Conservation (phyloP, 2,329 filamentous ascomycete genomes). For the Penicillium sp. region DNA sequence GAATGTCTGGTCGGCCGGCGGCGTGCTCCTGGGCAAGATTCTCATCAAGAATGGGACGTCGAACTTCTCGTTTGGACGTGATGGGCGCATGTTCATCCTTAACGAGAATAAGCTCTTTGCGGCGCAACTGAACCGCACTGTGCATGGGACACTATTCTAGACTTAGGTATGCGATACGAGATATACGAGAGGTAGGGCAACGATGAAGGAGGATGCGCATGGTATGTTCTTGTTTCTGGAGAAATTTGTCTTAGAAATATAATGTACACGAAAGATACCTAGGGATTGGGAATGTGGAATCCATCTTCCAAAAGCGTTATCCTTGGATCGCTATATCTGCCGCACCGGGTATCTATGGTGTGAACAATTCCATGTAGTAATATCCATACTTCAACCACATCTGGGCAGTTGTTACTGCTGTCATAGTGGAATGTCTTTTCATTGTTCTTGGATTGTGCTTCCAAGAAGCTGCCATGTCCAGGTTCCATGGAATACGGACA, state of each 20-base stretch:
- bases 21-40: conserved; percentile 59
- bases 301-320: background rate
- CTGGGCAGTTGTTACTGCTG: background rate
- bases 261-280: background rate
- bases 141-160: conserved; percentile 20
- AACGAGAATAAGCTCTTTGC: conserved; percentile 52
- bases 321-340: background rate
- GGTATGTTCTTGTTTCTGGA: background rate
- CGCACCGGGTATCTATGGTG: background rate
- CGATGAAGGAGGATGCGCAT: background rate
- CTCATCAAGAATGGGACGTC: conserved; percentile 51
- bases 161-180: background rate
- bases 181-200: background rate
- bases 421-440: too few relatives aligned
- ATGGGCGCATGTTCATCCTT: conserved; percentile 44
- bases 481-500: background rate
- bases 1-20: conserved; percentile 55
- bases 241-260: background rate
- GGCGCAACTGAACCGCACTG: conserved; percentile 35
- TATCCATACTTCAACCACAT: background rate
- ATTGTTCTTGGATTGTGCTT: background rate
- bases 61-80: conserved; percentile 54
- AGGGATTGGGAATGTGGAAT: background rate
- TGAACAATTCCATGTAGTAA: background rate
- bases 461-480: background rate